These are phyloP conservation scores for Alternaria alternata DNA, from an alignment of 2,329 filamentous ascomycete genomes.

Conservation along the genomic window DNA sequence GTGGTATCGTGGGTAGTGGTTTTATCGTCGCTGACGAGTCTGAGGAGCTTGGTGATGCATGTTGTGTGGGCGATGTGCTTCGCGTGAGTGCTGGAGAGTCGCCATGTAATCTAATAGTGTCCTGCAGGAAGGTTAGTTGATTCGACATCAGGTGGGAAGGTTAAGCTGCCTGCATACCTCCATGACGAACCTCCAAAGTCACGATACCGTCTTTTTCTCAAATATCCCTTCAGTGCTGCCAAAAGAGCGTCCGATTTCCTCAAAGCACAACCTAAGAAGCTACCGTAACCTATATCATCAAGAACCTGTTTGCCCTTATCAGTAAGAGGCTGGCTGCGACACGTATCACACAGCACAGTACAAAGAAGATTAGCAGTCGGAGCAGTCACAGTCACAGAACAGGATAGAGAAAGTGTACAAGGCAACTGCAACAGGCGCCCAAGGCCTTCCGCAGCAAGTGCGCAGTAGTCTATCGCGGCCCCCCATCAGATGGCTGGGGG, in stretches of 20 bases:
- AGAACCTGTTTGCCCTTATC: conserved; percentile 1
- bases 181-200: conserved; percentile 7
- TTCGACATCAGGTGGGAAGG: neutral
- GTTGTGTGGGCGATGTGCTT: neutral
- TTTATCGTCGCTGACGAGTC: conserved; percentile 7
- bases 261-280: neutral
- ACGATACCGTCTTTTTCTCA: neutral
- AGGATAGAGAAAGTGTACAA: conserved; percentile 9
- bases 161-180: conserved; percentile 8
- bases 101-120: conserved; percentile 8
- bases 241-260: neutral
- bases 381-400: conserved; percentile 8
- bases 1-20: conserved; percentile 6
- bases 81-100: neutral
- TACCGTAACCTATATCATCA: neutral
- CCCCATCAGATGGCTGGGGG: conserved; percentile 13
- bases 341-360: conserved; percentile 9
- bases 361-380: conserved; percentile 10
- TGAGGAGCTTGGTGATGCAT: conserved; percentile 5
- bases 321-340: conserved; percentile 8
- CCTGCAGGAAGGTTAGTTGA: conserved; percentile 4
- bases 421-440: conserved; percentile 12
- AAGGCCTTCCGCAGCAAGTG: conserved; percentile 9
- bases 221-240: neutral
- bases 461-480: conserved; percentile 9